Evolutionary conservation across 306 rosid species (phyloP).

Genomic region (Sophora flavescens): DNA sequence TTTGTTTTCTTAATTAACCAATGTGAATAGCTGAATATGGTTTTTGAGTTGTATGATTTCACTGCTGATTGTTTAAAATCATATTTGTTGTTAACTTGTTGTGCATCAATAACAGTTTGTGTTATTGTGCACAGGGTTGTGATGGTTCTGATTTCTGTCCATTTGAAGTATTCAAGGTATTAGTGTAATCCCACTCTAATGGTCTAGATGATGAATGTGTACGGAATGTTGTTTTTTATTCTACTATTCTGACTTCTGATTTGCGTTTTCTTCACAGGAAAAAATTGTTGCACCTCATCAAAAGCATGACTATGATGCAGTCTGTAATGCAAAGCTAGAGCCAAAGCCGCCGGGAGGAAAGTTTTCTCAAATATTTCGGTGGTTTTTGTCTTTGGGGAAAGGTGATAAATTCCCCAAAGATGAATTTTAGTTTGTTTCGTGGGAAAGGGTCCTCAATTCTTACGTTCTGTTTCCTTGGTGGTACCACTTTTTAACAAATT

Average conservation of each 20-base stretch:
- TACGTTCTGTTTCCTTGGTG: constrained; percentile 42
- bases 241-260: constrained; percentile 3
- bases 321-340: constrained; percentile 69
- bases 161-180: constrained; percentile 83
- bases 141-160: constrained; percentile 78
- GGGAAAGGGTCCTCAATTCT: constrained; percentile 40
- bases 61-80: background rate
- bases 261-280: constrained; percentile 55
- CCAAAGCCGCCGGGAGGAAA: constrained; percentile 52
- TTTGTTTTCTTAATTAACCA: constrained; percentile 1
- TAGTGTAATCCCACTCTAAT: too few relatives aligned
- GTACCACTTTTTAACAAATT: constrained; percentile 41
- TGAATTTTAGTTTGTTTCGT: constrained; percentile 69
- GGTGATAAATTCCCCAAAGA: constrained; percentile 59
- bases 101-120: constrained; percentile 7
- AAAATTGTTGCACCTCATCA: constrained; percentile 76
- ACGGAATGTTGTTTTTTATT: constrained; percentile 9
- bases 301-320: constrained; percentile 59
- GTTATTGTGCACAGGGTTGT: constrained; percentile 78
- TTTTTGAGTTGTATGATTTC: background rate
- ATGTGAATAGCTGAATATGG: background rate
- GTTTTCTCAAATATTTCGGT: constrained; percentile 57
- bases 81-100: background rate
- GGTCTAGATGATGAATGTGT: constrained; percentile 20
- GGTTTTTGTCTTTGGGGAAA: constrained; percentile 57